phyloP scores from a whole-genome alignment of 805 yeast species.

The Metschnikowia cubensis region DNA sequence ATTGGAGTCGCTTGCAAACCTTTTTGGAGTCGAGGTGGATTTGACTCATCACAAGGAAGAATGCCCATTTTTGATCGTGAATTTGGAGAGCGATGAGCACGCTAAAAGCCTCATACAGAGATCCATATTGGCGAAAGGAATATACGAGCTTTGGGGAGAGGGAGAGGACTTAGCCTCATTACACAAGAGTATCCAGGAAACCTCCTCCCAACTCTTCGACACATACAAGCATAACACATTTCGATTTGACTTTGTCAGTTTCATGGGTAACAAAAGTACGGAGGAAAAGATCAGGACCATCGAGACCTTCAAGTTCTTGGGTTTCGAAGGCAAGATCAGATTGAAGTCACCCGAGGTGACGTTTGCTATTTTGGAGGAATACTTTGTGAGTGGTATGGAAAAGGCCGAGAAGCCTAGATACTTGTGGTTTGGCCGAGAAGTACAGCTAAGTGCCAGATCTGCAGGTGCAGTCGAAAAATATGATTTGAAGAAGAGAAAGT shows the following conservation, averaged over 20 bases:
- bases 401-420: slow-evolving; percentile 48
- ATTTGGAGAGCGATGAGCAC: slow-evolving; percentile 59
- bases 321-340: slow-evolving; percentile 69
- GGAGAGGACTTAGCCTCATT: slow-evolving; percentile 55
- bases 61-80: slow-evolving; percentile 68
- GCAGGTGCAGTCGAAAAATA: slow-evolving; percentile 67
- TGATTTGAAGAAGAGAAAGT: slow-evolving; percentile 77
- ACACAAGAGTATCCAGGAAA: slow-evolving; percentile 46
- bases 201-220: slow-evolving; percentile 31
- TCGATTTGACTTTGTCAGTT: slow-evolving; percentile 79
- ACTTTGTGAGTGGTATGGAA: slow-evolving; percentile 44
- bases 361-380: slow-evolving; percentile 75
- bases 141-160: slow-evolving; percentile 82
- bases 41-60: slow-evolving; percentile 52
- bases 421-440: slow-evolving; percentile 73
- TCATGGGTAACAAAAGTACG: slow-evolving; percentile 58
- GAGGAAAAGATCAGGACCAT: slow-evolving; percentile 56
- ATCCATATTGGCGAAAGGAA: slow-evolving; percentile 65
- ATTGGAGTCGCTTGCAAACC: slow-evolving; percentile 75
- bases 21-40: slow-evolving; percentile 55
- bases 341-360: slow-evolving; percentile 72
- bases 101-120: slow-evolving; percentile 64
- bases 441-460: slow-evolving; percentile 59
- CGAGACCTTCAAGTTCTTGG: slow-evolving; percentile 67
- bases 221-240: slow-evolving; percentile 49